Conservation (phyloP, 164 flowering plant species). For the Kalanchoe fedtschenkoi region DNA sequence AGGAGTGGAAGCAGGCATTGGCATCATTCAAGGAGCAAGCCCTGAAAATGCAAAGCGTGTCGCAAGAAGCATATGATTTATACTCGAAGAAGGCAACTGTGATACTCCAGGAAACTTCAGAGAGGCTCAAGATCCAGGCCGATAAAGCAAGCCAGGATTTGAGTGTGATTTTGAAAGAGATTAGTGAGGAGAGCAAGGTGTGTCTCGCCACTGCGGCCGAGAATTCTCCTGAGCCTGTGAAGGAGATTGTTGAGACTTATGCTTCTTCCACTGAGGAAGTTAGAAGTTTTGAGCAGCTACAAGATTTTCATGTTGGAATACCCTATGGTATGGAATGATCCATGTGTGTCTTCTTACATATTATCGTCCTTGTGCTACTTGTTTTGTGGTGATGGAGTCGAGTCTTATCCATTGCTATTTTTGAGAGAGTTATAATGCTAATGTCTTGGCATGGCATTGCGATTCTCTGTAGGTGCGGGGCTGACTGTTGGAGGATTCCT, state of each 20-base stretch:
- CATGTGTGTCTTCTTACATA: no score
- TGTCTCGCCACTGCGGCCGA: constrained; percentile 19
- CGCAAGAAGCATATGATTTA: constrained; percentile 70
- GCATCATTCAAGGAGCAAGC: constrained; percentile 71
- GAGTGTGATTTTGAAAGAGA: constrained; percentile 47
- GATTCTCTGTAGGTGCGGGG: constrained; percentile 44
- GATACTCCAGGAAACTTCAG: constrained; percentile 52
- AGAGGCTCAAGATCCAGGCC: constrained; percentile 61
- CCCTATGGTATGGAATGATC: constrained; percentile 78
- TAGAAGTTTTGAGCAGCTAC: constrained; percentile 40
- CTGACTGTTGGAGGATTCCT: constrained; percentile 79
- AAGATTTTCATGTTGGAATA: constrained; percentile 70
- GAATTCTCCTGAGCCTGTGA: constrained; percentile 64
- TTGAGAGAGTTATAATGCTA: no score
- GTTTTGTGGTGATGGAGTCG: not conserved
- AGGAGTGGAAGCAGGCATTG: constrained; percentile 61
- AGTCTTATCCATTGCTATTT: not conserved
- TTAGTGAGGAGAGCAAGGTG: constrained; percentile 23
- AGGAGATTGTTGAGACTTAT: constrained; percentile 70
- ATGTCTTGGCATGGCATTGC: not conserved
- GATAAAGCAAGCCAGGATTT: constrained; percentile 66
- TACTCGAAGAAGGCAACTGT: constrained; percentile 54
- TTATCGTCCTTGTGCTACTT: not conserved
- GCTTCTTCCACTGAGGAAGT: constrained; percentile 41
- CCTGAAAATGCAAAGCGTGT: constrained; percentile 56